A percentile compares a stretch with the other conserved stretches of the same genome.
Conservation (phyloP, 345 rosid genomes). For the Populus ilicifolia region DNA sequence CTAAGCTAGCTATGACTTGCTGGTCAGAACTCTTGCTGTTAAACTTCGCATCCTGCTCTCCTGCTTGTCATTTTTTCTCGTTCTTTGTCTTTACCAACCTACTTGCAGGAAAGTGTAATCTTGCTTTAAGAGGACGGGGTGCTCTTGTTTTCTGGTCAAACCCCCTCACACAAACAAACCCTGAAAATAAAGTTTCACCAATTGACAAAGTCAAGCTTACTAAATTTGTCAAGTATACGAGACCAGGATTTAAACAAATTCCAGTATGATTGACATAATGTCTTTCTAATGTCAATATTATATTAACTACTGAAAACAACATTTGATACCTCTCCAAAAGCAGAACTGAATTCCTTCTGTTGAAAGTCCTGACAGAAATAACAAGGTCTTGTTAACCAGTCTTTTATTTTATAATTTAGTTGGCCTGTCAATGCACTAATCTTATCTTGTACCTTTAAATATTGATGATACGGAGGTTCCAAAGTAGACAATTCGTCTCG, state of each 20-base stretch:
- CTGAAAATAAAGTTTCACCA: slow-evolving; percentile 35
- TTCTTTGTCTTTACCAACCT: slow-evolving; percentile 38
- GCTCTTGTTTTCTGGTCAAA: slow-evolving; percentile 72
- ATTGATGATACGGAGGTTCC: slow-evolving; percentile 89
- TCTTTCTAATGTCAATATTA: neutral
- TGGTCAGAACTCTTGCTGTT: slow-evolving; percentile 14
- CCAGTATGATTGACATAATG: neutral
- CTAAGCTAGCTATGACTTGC: slow-evolving; percentile 17
- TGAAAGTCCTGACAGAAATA: slow-evolving; percentile 52
- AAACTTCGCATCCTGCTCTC: slow-evolving; percentile 9
- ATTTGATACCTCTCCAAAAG: slow-evolving; percentile 85
- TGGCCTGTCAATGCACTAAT: neutral
- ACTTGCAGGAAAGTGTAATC: slow-evolving; percentile 73
- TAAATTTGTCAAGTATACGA: neutral
- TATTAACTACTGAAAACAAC: neutral
- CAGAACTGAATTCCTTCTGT: slow-evolving; percentile 81
- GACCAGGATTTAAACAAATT: neutral
- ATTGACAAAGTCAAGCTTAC: neutral
- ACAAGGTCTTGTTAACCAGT: slow-evolving; percentile 2
- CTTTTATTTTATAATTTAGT: neutral
- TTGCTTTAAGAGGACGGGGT: slow-evolving; percentile 71
- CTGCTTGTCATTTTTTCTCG: slow-evolving; percentile 13
- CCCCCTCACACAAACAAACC: slow-evolving; percentile 89
- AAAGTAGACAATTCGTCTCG: slow-evolving; percentile 78
- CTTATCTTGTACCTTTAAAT: slow-evolving; percentile 58